Base-by-base conservation (phyloP, 2,329 filamentous ascomycete species). In the Xylaria digitata region DNA sequence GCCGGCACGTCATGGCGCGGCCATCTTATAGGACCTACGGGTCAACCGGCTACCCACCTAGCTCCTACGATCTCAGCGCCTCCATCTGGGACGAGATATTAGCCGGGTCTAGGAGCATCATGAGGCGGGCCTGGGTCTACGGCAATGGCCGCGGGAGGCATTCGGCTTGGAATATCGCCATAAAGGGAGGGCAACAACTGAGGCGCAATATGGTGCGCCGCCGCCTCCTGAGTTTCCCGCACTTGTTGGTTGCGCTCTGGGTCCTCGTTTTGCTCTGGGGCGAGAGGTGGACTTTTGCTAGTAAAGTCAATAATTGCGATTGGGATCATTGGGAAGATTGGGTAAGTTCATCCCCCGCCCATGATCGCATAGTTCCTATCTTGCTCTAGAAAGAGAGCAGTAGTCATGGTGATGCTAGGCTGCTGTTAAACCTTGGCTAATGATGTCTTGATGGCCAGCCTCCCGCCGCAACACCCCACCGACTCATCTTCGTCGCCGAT, bases 251-350 rank as follows among this genome's bases (percentile, higher is more conserved):
- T 19, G 76, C 87, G 13, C 66, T 94, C 52, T 99, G 96, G 95
- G 74, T 94, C 46, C 78, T 92, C 23, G 85, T 92, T 21, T 75
- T 99, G 69, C 87, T 96, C 71, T 96, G 92, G 89, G 94, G 95
- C 1, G 96, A 99, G 82, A 85, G 92, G 66, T 91, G 87, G 79
- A 86, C 90, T 42, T 98, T 96, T 78, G 84, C 86, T 60, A 87
- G 87, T 70, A 89, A 87, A 66, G 87, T 97, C 17, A 82, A 86
- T 63, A 84, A 82, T 58, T 99, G 96, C 79, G 82, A 87, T 61
- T 99, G 96, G 96, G 85, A 87, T 42, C 87, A 86, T 46, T 99
- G 96, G 96, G 96, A 99, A 83, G 86, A 88, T 79, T 99, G 96
- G 94, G 94, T 97, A 84, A 76, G 87, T 74, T 43, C 58, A 48